These are phyloP conservation scores for Aspergillus japonicus DNA, from an alignment of 2,329 filamentous ascomycete species.

Conservation along the genomic window DNA sequence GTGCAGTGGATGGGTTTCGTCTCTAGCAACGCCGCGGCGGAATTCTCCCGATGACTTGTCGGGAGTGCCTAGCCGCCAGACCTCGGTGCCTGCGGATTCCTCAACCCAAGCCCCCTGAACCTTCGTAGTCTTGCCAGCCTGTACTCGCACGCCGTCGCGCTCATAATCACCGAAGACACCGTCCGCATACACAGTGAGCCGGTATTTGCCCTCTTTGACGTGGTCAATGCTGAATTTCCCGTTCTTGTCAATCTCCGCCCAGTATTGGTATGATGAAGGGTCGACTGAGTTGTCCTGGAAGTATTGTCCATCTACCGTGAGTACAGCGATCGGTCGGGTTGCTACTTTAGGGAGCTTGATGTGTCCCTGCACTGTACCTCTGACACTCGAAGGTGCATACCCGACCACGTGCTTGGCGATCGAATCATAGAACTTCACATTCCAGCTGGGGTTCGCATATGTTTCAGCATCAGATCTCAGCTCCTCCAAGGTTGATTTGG, in stretches of 20 bases:
- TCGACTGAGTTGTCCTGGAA: conserved; percentile 61
- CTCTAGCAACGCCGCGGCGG: conserved; percentile 55
- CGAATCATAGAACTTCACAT: conserved; percentile 61
- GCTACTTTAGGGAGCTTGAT: conserved; percentile 55
- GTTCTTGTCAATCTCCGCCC: conserved; percentile 51
- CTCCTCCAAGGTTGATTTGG: conserved; percentile 44
- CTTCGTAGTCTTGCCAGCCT: conserved; percentile 42
- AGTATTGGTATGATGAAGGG: conserved; percentile 61
- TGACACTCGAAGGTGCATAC: conserved; percentile 54
- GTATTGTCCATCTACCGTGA: conserved; percentile 53
- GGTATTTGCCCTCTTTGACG: conserved; percentile 59
- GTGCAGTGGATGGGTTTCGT: conserved; percentile 50
- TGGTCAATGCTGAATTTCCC: conserved; percentile 54
- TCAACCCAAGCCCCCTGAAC: conserved; percentile 50
- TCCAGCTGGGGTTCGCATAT: conserved; percentile 55
- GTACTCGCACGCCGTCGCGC: conserved; percentile 52
- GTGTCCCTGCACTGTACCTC: conserved; percentile 53
- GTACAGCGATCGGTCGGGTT: conserved; percentile 54
- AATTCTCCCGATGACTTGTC: conserved; percentile 63
- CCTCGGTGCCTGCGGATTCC: conserved; percentile 57
- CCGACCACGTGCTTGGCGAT: conserved; percentile 61
- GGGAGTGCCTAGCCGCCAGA: conserved; percentile 63
- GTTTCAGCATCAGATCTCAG: conserved; percentile 56
- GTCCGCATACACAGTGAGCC: conserved; percentile 63
- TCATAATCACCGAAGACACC: conserved; percentile 61